These are phyloP conservation scores for Senna tora DNA, from an alignment of 306 rosid species.

Conservation along the genomic window DNA sequence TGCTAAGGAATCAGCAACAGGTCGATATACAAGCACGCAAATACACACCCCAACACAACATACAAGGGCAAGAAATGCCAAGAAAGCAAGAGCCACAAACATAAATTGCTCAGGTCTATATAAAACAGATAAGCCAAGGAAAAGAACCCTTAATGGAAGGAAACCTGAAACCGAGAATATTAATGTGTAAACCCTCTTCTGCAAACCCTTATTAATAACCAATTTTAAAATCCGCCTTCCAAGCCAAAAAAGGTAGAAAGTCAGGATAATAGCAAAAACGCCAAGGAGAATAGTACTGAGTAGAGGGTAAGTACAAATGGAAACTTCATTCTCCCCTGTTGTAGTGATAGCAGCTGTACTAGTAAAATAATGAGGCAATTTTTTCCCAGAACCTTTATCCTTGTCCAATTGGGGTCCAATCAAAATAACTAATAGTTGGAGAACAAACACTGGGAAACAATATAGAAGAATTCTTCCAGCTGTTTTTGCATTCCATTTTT, in stretches of 20 bases:
- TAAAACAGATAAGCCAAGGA: slow-evolving; percentile 90
- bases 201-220: slow-evolving; percentile 96
- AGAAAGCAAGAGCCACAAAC: slow-evolving; percentile 83
- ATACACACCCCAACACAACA: slow-evolving; percentile 85
- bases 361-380: slow-evolving; percentile 70
- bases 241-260: slow-evolving; percentile 88
- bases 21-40: slow-evolving; percentile 88
- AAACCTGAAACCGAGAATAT: slow-evolving; percentile 82
- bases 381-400: slow-evolving; percentile 44
- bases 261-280: slow-evolving; percentile 73
- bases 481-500: slow-evolving; percentile 76
- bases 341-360: slow-evolving; percentile 45
- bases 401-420: slow-evolving; percentile 66
- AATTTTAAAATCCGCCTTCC: slow-evolving; percentile 91
- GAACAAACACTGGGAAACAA: slow-evolving; percentile 81
- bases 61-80: slow-evolving; percentile 87
- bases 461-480: slow-evolving; percentile 72
- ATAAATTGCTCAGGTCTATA: slow-evolving; percentile 67
- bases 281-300: slow-evolving; percentile 83
- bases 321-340: slow-evolving; percentile 44
- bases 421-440: slow-evolving; percentile 76
- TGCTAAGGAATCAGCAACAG: slow-evolving; percentile 90
- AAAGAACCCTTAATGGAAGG: slow-evolving; percentile 86
- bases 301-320: slow-evolving; percentile 93
- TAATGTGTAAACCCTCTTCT: slow-evolving; percentile 89